phyloP scores from a whole-genome alignment of 306 rosid species.

The Herpetospermum pedunculosum region DNA sequence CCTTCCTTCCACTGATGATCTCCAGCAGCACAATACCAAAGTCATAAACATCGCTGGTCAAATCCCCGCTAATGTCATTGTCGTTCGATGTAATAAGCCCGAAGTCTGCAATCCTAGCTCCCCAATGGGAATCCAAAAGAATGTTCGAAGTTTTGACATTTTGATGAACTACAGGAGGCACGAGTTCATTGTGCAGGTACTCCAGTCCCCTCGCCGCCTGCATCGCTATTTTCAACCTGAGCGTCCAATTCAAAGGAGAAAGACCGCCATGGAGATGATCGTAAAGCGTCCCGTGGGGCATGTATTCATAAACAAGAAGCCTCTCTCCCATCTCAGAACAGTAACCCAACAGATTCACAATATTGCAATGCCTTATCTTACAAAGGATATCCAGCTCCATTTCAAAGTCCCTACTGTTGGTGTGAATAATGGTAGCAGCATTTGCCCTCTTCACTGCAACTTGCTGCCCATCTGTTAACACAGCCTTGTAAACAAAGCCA shows the following conservation, averaged over 20 bases:
- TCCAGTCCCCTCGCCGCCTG: conserved; percentile 80
- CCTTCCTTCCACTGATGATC: conserved; percentile 82
- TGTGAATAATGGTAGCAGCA: conserved; percentile 85
- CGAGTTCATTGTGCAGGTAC: conserved; percentile 65
- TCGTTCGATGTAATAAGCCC: conserved; percentile 56
- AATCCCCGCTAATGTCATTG: conserved; percentile 33
- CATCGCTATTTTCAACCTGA: conserved; percentile 57
- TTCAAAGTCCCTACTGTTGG: conserved; percentile 72
- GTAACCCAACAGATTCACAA: conserved; percentile 82
- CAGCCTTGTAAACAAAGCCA: conserved; percentile 91
- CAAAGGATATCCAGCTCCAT: conserved; percentile 77
- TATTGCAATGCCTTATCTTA: conserved; percentile 58
- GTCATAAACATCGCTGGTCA: conserved; percentile 47
- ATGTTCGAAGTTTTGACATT: conserved; percentile 69
- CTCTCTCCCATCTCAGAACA: conserved; percentile 97
- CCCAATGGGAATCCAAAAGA: conserved; percentile 80
- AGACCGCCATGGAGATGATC: conserved; percentile 92
- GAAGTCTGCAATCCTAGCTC: conserved; percentile 64
- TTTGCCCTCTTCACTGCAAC: conserved; percentile 93
- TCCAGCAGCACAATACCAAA: conserved; percentile 74
- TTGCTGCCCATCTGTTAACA: conserved; percentile 53
- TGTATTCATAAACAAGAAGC: conserved; percentile 76
- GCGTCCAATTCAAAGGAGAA: conserved; percentile 68
- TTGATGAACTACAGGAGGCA: conserved; percentile 63
- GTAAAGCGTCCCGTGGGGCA: conserved; percentile 84